These are phyloP conservation scores for Geotrichum bryndzae DNA, from an alignment of 1,139 yeast species.

Conservation along the genomic window DNA sequence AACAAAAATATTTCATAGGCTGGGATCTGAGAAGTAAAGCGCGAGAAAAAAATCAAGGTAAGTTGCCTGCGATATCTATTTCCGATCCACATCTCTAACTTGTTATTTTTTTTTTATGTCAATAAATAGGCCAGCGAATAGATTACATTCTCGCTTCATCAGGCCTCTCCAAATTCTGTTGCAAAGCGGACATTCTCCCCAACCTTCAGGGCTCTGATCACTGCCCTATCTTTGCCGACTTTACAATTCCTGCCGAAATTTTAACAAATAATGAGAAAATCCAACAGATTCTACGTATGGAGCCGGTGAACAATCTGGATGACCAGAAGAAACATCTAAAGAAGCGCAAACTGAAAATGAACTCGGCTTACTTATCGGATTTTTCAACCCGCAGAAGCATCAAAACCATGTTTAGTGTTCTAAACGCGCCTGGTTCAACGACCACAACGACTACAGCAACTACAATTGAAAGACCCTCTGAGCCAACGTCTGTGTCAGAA, in stretches of 20 bases:
- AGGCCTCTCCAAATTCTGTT: constrained; percentile 35
- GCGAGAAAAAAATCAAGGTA: constrained; percentile 62
- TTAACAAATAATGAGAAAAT: constrained; percentile 3
- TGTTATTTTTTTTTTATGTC: not conserved
- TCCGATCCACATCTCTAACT: not conserved
- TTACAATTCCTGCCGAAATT: constrained; percentile 28
- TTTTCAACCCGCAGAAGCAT: constrained; percentile 16
- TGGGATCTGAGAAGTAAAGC: constrained; percentile 82
- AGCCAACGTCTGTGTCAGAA: not conserved
- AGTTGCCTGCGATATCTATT: constrained; percentile 10
- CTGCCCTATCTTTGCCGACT: constrained; percentile 80
- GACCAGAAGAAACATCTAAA: not conserved
- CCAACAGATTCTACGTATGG: not conserved
- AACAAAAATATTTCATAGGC: constrained; percentile 27
- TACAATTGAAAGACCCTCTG: not conserved
- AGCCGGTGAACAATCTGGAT: not conserved
- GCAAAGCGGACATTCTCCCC: constrained; percentile 60
- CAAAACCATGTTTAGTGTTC: constrained; percentile 2
- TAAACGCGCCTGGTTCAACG: not conserved
- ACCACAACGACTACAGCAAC: not conserved
- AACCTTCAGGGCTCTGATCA: constrained; percentile 82
- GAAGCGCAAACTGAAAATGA: constrained; percentile 18
- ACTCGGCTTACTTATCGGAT: constrained; percentile 18
- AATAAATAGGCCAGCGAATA: constrained; percentile 62
- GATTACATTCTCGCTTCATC: constrained; percentile 61